phyloP scores from a whole-genome alignment of 345 rosid species.

The Hibiscus syriacus region DNA sequence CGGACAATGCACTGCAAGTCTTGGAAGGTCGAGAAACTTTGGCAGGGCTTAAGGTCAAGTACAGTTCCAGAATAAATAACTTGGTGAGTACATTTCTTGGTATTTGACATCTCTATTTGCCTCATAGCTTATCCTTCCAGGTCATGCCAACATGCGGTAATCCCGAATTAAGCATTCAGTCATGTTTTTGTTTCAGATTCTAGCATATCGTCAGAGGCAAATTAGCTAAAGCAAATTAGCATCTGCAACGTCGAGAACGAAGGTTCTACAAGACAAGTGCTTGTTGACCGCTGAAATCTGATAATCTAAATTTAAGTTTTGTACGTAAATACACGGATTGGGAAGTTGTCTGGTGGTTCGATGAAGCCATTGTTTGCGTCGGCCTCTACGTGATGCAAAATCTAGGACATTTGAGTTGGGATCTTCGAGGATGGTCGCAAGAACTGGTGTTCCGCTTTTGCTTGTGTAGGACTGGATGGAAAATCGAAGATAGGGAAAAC shows the following conservation, averaged over 20 bases:
- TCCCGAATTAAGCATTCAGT: too few relatives aligned
- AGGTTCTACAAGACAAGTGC: neutral
- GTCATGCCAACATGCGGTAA: neutral
- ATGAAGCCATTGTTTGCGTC: neutral
- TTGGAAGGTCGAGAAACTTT: too few relatives aligned
- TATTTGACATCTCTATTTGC: neutral
- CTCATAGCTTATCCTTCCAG: too few relatives aligned
- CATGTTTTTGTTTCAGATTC: constrained; percentile 30
- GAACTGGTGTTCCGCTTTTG: too few relatives aligned
- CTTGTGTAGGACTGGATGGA: neutral
- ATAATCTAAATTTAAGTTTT: neutral
- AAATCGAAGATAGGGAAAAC: neutral
- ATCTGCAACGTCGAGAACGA: neutral
- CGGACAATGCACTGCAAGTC: constrained; percentile 23
- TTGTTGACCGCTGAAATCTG: neutral
- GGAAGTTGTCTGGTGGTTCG: neutral
- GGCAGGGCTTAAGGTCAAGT: too few relatives aligned
- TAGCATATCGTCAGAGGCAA: constrained; percentile 44
- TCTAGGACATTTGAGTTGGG: neutral
- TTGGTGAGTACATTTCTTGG: constrained; percentile 29
- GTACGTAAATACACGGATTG: neutral
- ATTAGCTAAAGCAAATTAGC: neutral
- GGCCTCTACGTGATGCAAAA: neutral
- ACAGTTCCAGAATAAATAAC: constrained; percentile 22
- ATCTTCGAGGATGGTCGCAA: neutral